A percentile compares a stretch with the other conserved stretches of the same genome.
These are phyloP conservation scores for Vigna nakashimae DNA, from an alignment of 306 rosid species.

Conservation along the genomic window DNA sequence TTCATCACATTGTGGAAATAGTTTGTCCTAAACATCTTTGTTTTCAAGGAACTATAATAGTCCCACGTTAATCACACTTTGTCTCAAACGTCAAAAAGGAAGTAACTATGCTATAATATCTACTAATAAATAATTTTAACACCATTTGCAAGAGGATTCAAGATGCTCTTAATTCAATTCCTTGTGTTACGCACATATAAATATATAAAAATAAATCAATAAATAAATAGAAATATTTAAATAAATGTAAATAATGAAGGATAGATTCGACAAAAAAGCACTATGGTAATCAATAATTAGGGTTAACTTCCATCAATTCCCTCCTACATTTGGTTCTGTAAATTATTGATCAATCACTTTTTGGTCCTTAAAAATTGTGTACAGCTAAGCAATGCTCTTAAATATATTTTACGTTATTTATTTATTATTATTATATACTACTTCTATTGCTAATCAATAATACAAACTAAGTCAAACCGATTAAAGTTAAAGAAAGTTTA, in stretches of 20 bases:
- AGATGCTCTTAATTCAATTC: neutral
- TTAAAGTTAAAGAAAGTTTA: no score
- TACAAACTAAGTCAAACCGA: no score
- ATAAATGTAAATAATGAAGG: no score
- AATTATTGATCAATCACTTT: neutral
- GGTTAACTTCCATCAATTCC: neutral
- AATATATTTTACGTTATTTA: neutral
- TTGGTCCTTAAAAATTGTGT: neutral
- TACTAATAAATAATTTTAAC: neutral
- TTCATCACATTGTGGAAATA: slow-evolving; percentile 45
- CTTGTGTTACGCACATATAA: neutral
- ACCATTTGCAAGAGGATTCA: slow-evolving; percentile 11
- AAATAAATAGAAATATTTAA: no score
- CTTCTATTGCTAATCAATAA: no score
- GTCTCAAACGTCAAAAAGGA: slow-evolving; percentile 13
- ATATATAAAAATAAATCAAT: no score
- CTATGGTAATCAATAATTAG: neutral
- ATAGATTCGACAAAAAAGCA: neutral
- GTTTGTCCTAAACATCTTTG: slow-evolving; percentile 33
- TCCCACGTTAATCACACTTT: slow-evolving; percentile 40
- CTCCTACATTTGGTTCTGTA: neutral
- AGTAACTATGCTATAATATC: neutral
- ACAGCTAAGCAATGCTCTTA: neutral
- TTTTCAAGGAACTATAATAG: slow-evolving; percentile 24
- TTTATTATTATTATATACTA: no score